Evolutionary conservation across 179 eudicot species (phyloP).

Genomic region (Patellifolia procumbens): DNA sequence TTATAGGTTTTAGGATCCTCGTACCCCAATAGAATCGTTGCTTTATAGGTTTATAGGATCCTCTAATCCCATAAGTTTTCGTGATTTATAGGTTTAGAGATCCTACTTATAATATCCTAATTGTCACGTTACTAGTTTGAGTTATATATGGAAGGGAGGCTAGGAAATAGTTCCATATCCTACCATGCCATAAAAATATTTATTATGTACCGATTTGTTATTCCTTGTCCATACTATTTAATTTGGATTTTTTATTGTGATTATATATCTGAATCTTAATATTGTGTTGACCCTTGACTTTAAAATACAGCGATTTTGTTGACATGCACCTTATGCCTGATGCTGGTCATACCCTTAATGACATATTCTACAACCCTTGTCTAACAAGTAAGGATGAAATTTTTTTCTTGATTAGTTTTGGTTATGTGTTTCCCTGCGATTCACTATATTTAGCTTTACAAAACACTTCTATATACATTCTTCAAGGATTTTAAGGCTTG

Average conservation of each 20-base stretch:
- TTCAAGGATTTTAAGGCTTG: too few species aligned
- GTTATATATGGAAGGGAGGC: too few species aligned
- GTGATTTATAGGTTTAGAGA: too few species aligned
- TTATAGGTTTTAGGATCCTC: too few species aligned
- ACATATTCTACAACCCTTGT: constrained; percentile 24
- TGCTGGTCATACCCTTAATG: constrained; percentile 33
- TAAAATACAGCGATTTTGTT: constrained; percentile 35
- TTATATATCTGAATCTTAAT: constrained; percentile 17
- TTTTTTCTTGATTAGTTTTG: background rate
- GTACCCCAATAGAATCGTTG: too few species aligned
- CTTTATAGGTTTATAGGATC: too few species aligned
- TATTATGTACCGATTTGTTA: background rate
- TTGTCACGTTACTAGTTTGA: too few species aligned
- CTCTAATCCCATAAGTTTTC: too few species aligned
- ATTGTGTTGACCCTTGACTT: constrained; percentile 15
- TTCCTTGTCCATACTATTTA: background rate
- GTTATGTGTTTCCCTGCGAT: background rate
- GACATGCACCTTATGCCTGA: constrained; percentile 32
- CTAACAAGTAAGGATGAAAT: constrained; percentile 11
- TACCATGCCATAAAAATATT: too few species aligned
- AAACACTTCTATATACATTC: too few species aligned
- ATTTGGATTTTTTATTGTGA: background rate
- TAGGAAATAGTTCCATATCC: too few species aligned
- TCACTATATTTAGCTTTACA: background rate
- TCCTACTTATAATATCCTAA: too few species aligned